Conservation (phyloP, 2,329 filamentous ascomycete species). For the Sporothrix inflata region DNA sequence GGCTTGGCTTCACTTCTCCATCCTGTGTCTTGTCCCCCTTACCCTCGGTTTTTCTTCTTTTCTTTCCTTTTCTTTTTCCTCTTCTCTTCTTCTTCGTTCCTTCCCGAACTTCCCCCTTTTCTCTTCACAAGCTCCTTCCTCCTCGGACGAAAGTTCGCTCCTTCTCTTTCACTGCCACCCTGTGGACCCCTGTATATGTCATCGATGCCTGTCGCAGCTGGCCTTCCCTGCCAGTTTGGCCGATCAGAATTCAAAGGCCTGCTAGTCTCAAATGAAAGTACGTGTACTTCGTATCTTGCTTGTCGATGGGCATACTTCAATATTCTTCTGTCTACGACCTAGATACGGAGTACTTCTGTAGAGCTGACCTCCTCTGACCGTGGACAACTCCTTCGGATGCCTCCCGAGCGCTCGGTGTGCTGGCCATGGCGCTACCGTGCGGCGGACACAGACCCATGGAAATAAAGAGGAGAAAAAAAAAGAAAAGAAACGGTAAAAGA, state of each 20-base stretch:
- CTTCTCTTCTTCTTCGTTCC: too few species aligned
- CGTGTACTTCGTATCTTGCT: neutral
- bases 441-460: neutral
- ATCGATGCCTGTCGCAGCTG: conserved; percentile 5
- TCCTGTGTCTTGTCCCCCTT: neutral
- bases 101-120: neutral
- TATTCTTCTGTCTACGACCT: neutral
- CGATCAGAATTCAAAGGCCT: neutral
- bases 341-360: neutral
- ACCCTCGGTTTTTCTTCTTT: neutral
- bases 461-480: neutral
- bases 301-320: neutral
- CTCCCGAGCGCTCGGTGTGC: neutral
- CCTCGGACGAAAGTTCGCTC: neutral
- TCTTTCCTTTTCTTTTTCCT: neutral
- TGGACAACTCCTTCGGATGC: neutral
- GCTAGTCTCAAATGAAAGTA: neutral
- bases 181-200: neutral
- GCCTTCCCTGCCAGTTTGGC: conserved; percentile 16
- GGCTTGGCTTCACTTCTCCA: neutral
- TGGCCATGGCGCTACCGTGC: neutral
- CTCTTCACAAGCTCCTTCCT: conserved; percentile 7
- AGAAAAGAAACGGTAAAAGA: neutral
- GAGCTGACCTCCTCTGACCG: neutral
- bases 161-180: neutral